phyloP scores from a whole-genome alignment of 371 early-diverging fungal genomes.

The Encephalitozoon cuniculi region DNA sequence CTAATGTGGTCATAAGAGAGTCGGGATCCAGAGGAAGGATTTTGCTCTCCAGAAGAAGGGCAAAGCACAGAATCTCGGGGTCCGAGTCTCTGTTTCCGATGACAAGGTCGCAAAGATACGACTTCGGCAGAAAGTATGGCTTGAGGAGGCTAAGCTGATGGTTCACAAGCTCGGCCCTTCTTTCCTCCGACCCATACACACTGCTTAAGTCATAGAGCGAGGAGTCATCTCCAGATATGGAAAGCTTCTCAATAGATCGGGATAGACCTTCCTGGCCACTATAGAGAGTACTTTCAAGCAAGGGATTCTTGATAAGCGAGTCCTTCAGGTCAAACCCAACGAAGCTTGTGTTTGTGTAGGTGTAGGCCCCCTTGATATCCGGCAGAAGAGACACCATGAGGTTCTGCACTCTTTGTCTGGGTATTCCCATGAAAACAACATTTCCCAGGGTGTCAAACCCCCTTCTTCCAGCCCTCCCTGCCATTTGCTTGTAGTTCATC shows the following conservation, averaged over 20 bases:
- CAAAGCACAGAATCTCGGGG: slow-evolving; percentile 39
- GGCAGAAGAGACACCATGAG: slow-evolving; percentile 62
- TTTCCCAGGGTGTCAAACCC: slow-evolving; percentile 65
- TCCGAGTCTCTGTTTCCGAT: slow-evolving; percentile 40
- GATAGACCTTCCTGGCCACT: neutral
- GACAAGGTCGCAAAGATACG: slow-evolving; percentile 43
- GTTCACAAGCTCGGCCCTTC: slow-evolving; percentile 27
- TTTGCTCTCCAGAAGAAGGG: slow-evolving; percentile 15
- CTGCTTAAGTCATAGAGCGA: neutral
- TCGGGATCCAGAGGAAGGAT: slow-evolving; percentile 6
- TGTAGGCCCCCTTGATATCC: slow-evolving; percentile 62
- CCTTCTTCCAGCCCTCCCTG: slow-evolving; percentile 65
- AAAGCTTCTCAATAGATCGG: neutral
- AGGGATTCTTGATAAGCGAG: slow-evolving; percentile 25
- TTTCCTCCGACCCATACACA: neutral
- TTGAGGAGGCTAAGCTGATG: slow-evolving; percentile 3
- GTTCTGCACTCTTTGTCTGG: slow-evolving; percentile 53
- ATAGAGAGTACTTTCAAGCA: slow-evolving; percentile 9
- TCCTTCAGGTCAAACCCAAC: slow-evolving; percentile 57
- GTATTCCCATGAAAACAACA: slow-evolving; percentile 63
- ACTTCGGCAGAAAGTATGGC: neutral
- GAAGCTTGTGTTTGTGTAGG: slow-evolving; percentile 62
- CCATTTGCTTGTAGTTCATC: slow-evolving; percentile 63
- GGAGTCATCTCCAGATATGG: neutral
- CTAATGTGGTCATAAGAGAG: slow-evolving; percentile 27